phyloP scores from a whole-genome alignment of 2,329 filamentous ascomycete genomes.

The Aspergillus sp. region DNA sequence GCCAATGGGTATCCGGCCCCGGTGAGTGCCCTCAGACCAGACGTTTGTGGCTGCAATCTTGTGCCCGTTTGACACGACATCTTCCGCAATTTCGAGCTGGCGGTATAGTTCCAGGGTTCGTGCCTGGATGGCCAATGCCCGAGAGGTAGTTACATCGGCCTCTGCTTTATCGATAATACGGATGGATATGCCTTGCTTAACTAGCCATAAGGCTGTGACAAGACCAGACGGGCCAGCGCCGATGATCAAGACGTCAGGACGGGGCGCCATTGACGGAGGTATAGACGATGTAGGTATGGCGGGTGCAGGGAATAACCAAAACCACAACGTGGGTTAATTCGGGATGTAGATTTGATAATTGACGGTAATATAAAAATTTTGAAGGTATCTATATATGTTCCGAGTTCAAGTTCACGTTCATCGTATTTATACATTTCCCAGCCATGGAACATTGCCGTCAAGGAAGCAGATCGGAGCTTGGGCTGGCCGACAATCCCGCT shows the following conservation, averaged over 20 bases:
- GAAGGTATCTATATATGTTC: too few relatives aligned
- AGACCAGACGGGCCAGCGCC: conserved; percentile 50
- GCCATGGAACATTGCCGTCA: neutral
- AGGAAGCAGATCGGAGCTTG: neutral
- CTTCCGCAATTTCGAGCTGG: conserved; percentile 44
- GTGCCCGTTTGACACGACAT: conserved; percentile 39
- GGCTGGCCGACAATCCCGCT: conserved; percentile 1
- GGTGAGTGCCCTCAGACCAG: conserved; percentile 29
- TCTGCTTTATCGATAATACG: conserved; percentile 50
- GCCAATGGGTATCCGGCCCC: conserved; percentile 22
- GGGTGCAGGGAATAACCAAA: neutral
- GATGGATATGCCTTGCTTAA: conserved; percentile 47
- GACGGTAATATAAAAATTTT: too few relatives aligned
- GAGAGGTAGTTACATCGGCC: conserved; percentile 37
- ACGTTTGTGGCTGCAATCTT: conserved; percentile 40
- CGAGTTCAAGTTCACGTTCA: too few relatives aligned
- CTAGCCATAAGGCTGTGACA: conserved; percentile 48
- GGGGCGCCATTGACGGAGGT: neutral
- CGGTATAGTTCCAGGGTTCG: conserved; percentile 53
- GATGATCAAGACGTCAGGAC: conserved; percentile 42
- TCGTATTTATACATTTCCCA: conserved; percentile 8
- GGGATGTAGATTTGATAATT: neutral
- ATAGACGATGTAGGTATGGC: neutral
- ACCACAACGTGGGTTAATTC: neutral
- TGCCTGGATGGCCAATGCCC: conserved; percentile 48